phyloP scores from a whole-genome alignment of 441 rosid genomes.

The Capsella rubella region DNA sequence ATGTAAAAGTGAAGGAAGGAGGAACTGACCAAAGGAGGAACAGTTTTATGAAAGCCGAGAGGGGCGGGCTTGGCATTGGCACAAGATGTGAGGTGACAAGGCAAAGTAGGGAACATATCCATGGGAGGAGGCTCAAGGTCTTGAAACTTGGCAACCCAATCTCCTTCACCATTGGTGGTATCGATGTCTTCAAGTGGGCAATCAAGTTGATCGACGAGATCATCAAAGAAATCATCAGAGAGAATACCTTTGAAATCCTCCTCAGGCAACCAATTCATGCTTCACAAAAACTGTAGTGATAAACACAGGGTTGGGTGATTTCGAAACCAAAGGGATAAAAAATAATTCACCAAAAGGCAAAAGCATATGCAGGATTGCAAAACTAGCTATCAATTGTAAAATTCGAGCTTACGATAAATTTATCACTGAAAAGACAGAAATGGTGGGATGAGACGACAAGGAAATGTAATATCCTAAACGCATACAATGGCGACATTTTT shows the following conservation, averaged over 20 bases:
- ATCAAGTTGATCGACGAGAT: constrained; percentile 56
- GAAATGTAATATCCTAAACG: no score
- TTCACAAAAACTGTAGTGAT: neutral
- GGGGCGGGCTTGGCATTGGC: constrained; percentile 19
- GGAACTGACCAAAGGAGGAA: constrained; percentile 40
- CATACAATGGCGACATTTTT: no score
- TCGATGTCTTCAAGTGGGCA: constrained; percentile 70
- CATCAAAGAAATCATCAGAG: constrained; percentile 70
- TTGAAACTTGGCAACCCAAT: constrained; percentile 47
- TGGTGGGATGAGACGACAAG: no score
- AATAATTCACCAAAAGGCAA: no score
- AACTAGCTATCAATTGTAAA: no score
- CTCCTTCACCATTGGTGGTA: constrained; percentile 43
- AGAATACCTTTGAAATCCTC: constrained; percentile 55
- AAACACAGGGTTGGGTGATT: neutral
- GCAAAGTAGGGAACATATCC: constrained; percentile 50
- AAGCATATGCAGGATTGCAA: no score
- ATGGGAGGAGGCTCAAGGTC: constrained; percentile 68
- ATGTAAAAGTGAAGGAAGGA: neutral
- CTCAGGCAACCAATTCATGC: constrained; percentile 59
- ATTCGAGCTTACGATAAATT: no score
- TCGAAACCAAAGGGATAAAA: no score
- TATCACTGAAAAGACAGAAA: no score
- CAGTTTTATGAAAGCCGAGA: constrained; percentile 21
- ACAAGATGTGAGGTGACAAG: constrained; percentile 44